Evolutionary conservation across 108 stramenopile genomes (phyloP), one percentile per base, ranked within the genome.

Genomic region (Cyclotella distinguenda): DNA sequence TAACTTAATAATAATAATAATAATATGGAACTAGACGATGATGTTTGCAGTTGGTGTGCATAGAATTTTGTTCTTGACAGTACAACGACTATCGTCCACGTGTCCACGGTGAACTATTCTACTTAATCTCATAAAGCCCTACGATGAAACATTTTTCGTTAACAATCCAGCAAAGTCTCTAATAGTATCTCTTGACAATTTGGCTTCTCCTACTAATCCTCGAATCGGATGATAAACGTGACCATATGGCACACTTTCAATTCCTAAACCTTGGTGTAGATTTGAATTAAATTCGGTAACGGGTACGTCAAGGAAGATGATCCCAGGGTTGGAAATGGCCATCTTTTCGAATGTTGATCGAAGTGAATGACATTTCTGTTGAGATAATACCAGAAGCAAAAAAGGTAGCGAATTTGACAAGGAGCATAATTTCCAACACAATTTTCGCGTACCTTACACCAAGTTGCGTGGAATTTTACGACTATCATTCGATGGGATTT

Each of bases 271-370:
- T 72, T 87, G 81, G 54, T 88, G 86, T 1, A 92, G 68, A 26
- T 72, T 71, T 21, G 86, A 66, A 65, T 86, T 89, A 18, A 80
- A 70, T 40, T 72, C 60, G 19, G 85, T 70, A 7, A 92, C 82
- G 3, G 90, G 90, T 27, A 89, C 84, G 38, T 92, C 78, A 13
- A 87, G 66, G 57, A 86, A 89, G 30, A 83, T 82, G 28, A 84
- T 63, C 4, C 80, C 27, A 9, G 69, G 70, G 45, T 82, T 66
- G 21, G 57, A 52, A 12, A 32, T 31, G 7, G 84, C 84, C 42
- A 79, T 50, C 35, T 66, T 76, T 51, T 83, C 68, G 56, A 79
- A 87, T 19, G 55, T 45, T 4, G 86, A 84, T 2, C 78, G 66
- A 4, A 87, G 72, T 15, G 79, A 70, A 10, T 82, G 79, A 61